Conservation (phyloP, 495 filamentous ascomycete genomes). For the Neurospora sp. region DNA sequence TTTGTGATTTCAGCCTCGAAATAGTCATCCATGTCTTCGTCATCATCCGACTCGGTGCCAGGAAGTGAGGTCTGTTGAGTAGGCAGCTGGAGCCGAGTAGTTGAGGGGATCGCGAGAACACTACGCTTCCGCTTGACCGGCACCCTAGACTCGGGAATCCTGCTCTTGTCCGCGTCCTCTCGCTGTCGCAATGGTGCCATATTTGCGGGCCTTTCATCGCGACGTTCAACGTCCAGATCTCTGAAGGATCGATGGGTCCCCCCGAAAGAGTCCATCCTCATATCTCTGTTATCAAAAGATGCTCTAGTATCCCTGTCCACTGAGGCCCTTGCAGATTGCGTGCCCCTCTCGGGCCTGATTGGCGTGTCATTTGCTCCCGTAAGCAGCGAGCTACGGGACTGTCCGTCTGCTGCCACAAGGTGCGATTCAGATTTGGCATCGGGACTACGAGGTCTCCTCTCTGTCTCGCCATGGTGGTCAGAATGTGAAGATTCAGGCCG, state of each 20-base stretch:
- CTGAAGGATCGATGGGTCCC: not conserved
- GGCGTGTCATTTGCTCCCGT: slow-evolving; percentile 24
- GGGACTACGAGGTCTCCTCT: slow-evolving; percentile 34
- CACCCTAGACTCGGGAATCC: not conserved
- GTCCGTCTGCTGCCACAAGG: slow-evolving; percentile 17
- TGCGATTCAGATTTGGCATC: slow-evolving; percentile 33
- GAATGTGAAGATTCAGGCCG: slow-evolving; percentile 25
- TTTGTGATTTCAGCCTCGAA: slow-evolving; percentile 37
- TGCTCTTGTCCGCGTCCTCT: not conserved
- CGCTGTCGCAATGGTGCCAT: not conserved
- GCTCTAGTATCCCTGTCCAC: slow-evolving; percentile 23
- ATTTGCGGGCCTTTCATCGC: not conserved
- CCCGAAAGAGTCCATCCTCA: slow-evolving; percentile 12
- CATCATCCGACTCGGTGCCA: slow-evolving; percentile 37
- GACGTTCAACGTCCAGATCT: not conserved
- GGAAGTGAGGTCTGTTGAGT: slow-evolving; percentile 15
- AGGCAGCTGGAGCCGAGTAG: slow-evolving; percentile 15
- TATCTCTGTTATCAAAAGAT: slow-evolving; percentile 8
- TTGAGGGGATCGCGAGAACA: slow-evolving; percentile 4
- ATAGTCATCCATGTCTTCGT: slow-evolving; percentile 42
- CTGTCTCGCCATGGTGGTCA: slow-evolving; percentile 32
- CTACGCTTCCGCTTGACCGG: slow-evolving; percentile 4
- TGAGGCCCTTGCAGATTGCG: slow-evolving; percentile 30
- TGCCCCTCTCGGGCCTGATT: slow-evolving; percentile 24
- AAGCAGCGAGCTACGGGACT: slow-evolving; percentile 20